Evolutionary conservation across 805 yeast species (phyloP), one percentile per base, ranked within the genome.

Genomic region (Saturnispora ahearnii): DNA sequence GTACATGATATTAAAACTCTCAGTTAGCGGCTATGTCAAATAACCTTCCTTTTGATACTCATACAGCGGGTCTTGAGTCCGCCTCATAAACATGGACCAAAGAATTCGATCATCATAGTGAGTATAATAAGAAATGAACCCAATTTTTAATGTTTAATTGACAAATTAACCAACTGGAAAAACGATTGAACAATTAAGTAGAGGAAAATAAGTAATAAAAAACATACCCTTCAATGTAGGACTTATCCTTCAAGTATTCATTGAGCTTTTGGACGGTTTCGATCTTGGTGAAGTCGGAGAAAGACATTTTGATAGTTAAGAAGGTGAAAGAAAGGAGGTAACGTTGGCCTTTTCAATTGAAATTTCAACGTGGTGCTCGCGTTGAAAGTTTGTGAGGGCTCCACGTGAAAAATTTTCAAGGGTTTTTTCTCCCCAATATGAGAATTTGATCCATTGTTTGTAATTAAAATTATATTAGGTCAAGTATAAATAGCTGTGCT

Each of bases 21-120:
- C 56, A 53, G 55, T 46, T 44, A 45, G 44, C 34, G 53, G 46
- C 53, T 54, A 53, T 58, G 55, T 55, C 61, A 73, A 58, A 54
- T 57, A 56, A 56, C 59, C 57, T 59, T 65, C 64, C 55, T 53
- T 58, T 71, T 83, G 81, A 81, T 87, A 85, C 90, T 87, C 95
- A 87, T 82, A 63, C 81, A 82, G 86, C 83, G 90, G 95, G 95
- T 84, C 91, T 85, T 85, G 79, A 82, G 72, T 74, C 87, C 95
- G 82, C 89, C 86, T 87, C 95, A 80, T 84, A 84, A 87, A 87
- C 95, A 86, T 90, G 95, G 95, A 86, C 95, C 95, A 86, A 83
- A 66, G 69, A 64, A 63, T 76, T 67, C 65, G 73, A 72, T 84
- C 89, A 84, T 82, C 87, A 82, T 77, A 49, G 56, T 40, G 32